A percentile compares a stretch with the other conserved stretches of the same genome.
phyloP scores from a whole-genome alignment of 257 asterid genomes.

The Solanum gandarillasii region DNA sequence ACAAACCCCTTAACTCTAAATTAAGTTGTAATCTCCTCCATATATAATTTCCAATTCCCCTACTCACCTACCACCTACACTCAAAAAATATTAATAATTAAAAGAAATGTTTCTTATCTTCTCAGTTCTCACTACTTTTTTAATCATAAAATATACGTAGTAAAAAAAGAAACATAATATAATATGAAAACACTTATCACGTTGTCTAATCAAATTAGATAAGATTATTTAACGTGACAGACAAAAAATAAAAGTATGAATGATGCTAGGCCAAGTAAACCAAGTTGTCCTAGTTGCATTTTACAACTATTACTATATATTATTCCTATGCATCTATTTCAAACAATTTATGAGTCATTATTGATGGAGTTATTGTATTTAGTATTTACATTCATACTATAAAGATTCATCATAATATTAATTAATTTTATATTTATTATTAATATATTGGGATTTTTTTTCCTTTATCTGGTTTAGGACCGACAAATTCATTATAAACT shows the following conservation, averaged over 20 bases:
- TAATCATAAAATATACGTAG: not conserved
- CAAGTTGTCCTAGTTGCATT: not conserved
- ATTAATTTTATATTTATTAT: not conserved
- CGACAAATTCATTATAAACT: not conserved
- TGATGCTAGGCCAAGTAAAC: not conserved
- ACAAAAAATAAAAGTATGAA: not conserved
- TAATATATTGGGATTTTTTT: not conserved
- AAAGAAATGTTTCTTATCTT: not conserved
- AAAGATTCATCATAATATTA: not conserved
- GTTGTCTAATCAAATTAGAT: not conserved
- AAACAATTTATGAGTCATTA: not conserved
- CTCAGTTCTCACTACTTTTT: not conserved
- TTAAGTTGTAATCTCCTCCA: not conserved
- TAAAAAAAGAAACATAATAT: not conserved
- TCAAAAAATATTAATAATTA: not conserved
- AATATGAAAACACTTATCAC: not conserved
- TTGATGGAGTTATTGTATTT: too few species aligned
- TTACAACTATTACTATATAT: not conserved
- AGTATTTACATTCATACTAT: not conserved
- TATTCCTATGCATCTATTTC: not conserved
- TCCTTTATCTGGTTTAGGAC: not conserved
- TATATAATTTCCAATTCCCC: not conserved
- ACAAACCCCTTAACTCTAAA: not conserved
- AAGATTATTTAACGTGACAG: not conserved
- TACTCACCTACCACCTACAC: not conserved